Conservation (phyloP, 2,329 filamentous ascomycete genomes). For the Fusarium anthophilum region DNA sequence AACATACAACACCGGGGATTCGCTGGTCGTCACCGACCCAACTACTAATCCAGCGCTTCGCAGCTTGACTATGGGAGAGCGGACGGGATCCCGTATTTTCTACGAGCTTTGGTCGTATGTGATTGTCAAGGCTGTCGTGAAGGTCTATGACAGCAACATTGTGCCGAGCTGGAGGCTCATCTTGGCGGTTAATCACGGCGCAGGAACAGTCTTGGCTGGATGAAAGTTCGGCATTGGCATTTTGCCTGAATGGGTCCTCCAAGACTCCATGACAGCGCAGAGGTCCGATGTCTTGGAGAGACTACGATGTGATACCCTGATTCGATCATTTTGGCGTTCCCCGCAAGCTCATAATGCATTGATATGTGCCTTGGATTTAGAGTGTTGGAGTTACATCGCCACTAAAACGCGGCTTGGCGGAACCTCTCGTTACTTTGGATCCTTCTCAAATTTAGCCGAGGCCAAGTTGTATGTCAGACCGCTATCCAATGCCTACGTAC, state of each 20-base stretch:
- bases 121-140: background rate
- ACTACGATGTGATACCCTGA: background rate
- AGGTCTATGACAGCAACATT: background rate
- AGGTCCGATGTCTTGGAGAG: no score
- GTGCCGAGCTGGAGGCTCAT: background rate
- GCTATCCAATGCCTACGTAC: background rate
- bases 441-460: conserved; percentile 8
- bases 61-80: conserved; percentile 22
- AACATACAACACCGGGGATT: conserved; percentile 26
- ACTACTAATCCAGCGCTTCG: conserved; percentile 25
- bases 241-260: background rate
- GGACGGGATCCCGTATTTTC: conserved; percentile 27
- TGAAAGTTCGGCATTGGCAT: background rate
- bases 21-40: conserved; percentile 29
- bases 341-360: conserved; percentile 7
- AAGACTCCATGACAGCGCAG: background rate
- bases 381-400: background rate
- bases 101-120: conserved; percentile 29
- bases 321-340: background rate
- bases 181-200: background rate
- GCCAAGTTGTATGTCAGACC: background rate
- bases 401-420: background rate
- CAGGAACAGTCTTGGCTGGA: background rate
- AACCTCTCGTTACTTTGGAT: background rate
- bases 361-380: background rate